Base-by-base conservation (phyloP, 2,329 filamentous ascomycete genomes). In the Pseudogymnoascus verrucosus region DNA sequence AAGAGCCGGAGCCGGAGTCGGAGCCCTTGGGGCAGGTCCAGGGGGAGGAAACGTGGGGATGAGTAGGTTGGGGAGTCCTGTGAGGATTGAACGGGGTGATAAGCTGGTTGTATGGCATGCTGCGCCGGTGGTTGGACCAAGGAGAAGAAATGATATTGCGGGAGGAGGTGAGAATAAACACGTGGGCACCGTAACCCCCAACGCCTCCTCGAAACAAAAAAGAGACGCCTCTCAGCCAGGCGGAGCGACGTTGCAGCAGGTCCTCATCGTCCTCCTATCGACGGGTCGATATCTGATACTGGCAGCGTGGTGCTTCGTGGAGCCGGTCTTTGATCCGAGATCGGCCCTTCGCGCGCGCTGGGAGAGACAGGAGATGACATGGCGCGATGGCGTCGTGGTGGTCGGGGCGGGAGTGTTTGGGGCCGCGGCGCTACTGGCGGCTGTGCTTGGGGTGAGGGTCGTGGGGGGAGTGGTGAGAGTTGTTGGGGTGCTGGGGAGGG, bases 301-400 rank as follows among this genome's bases (percentile, higher is more conserved):
- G 72, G 75, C 64, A 63, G 42, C 65, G 4, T 68, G 67, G 65
- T 47, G 65, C 37, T 63, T 74, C 11, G 72, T 79, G 14, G 68
- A 68, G 60, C 78, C 77, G 1, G 75, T 78, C 11, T 77, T 80
- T 64, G 69, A 78, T 67, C 66, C 68, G 6, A 67, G 71, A 6
- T 66, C 67, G 23, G 61, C 26, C 14, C 26, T 68, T 11, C 62
- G 66, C 40, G 63, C 44, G 40, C 62, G 68, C 61, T 67, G 73
- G 12, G 65, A 68, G 26, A 62, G 51, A 23, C 67, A 70, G 4
- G 57, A 62, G 39, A 65, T 72, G 37, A 73, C 71, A 1, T 68
- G 67, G 62, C 61, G 67, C 1, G 75, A 76, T 65, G 65, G 64
- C 3, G 63, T 60, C 1, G 63, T 74, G 2, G 71, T 70, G 37